These are phyloP conservation scores for Umbilicus rupestris DNA, from an alignment of 164 flowering plant species.

Conservation along the genomic window DNA sequence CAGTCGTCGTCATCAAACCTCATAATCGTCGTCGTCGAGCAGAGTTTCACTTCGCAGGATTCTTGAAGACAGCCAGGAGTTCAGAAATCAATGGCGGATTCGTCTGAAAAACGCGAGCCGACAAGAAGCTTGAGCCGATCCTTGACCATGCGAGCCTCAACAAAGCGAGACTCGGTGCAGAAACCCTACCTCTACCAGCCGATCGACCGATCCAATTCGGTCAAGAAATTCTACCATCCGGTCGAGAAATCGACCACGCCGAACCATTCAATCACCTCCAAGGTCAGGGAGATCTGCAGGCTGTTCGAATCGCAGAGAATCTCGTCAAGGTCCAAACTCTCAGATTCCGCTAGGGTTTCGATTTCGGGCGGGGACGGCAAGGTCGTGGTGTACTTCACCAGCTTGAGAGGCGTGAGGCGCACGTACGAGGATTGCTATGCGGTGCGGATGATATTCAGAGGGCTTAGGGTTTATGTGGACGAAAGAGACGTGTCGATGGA, in stretches of 20 bases:
- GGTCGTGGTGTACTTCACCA: conserved; percentile 70
- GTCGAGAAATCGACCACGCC: not conserved
- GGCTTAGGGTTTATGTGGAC: conserved; percentile 65
- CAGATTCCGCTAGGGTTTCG: not conserved
- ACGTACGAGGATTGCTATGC: conserved; percentile 81
- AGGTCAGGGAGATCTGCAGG: not conserved
- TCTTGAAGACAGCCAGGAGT: too few species aligned
- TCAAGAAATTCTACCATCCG: conserved; percentile 1
- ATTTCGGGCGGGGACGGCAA: conserved; percentile 32
- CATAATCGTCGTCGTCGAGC: too few species aligned
- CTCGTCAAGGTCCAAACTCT: not conserved
- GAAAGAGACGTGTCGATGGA: conserved; percentile 95
- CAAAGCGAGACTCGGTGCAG: not conserved
- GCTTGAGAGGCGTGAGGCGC: conserved; percentile 70
- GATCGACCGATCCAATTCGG: not conserved
- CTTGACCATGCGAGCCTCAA: not conserved
- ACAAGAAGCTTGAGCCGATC: not conserved
- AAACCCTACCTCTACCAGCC: conserved; percentile 8
- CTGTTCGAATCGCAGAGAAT: not conserved
- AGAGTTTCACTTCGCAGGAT: too few species aligned
- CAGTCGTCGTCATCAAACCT: too few species aligned
- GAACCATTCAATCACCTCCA: not conserved
- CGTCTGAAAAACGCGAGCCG: not conserved
- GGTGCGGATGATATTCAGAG: conserved; percentile 57
- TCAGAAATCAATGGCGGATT: not conserved